Evolutionary conservation across 2,329 filamentous ascomycete species (phyloP).

Genomic region (Ophiostoma ips): DNA sequence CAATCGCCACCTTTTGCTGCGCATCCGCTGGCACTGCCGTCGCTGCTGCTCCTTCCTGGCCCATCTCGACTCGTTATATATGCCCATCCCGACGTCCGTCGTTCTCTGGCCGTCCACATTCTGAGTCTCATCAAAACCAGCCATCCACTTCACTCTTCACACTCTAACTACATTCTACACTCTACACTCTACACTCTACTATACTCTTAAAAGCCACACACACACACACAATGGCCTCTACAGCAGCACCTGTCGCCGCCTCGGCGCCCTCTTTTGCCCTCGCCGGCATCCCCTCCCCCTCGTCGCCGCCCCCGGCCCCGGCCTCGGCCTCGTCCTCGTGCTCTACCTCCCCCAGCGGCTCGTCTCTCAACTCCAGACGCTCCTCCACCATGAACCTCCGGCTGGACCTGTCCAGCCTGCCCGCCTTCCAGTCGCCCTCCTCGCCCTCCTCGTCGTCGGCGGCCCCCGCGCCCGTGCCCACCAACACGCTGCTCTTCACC

Average conservation of each 20-base stretch:
- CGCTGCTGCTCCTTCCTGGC: too few relatives aligned
- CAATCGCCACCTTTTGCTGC: too few relatives aligned
- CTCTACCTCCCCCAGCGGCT: slow-evolving; percentile 18
- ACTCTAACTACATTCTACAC: too few relatives aligned
- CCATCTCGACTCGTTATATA: background rate
- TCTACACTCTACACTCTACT: background rate
- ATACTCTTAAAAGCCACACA: background rate
- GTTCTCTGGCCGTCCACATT: background rate
- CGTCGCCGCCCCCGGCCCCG: background rate
- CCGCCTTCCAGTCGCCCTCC: slow-evolving; percentile 27
- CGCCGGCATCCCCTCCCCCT: background rate
- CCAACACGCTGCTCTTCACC: slow-evolving; percentile 75
- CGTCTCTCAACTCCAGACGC: slow-evolving; percentile 19
- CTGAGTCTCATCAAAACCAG: too few relatives aligned
- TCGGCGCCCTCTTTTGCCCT: background rate
- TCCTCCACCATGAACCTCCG: slow-evolving; percentile 45
- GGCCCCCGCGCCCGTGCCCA: slow-evolving; percentile 44
- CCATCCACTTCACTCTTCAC: too few relatives aligned
- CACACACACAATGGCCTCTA: background rate
- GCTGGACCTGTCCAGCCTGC: slow-evolving; percentile 60
- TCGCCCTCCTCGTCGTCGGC: too few relatives aligned
- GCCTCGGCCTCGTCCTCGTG: slow-evolving; percentile 13
- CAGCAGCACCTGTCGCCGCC: background rate
- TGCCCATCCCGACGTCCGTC: background rate
- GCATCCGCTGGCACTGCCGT: too few relatives aligned